These are phyloP conservation scores for Ramaria sp. DNA, from an alignment of 768 basidiomycete species.

Conservation along the genomic window DNA sequence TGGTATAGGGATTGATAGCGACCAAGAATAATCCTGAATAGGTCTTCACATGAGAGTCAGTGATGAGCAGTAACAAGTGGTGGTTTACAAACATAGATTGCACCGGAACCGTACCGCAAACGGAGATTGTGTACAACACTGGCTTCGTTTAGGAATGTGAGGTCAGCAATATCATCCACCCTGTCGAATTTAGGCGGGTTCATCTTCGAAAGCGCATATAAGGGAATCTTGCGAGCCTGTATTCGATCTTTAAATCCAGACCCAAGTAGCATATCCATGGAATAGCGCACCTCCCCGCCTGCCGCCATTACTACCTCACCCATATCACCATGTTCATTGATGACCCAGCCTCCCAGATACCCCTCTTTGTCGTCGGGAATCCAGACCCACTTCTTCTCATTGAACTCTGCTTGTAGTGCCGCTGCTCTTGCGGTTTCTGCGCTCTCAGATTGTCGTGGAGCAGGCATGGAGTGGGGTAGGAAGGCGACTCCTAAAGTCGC, in stretches of 20 bases:
- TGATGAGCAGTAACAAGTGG: neutral
- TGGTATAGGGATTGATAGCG: conserved; percentile 95
- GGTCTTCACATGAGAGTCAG: conserved; percentile 39
- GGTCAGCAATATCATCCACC: conserved; percentile 94
- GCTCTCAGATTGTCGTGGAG: conserved; percentile 27
- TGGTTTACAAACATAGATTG: conserved; percentile 69
- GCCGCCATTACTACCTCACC: conserved; percentile 80
- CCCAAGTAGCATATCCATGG: conserved; percentile 3
- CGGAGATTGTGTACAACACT: conserved; percentile 98
- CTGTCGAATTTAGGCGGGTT: conserved; percentile 98
- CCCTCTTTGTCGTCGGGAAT: conserved; percentile 88
- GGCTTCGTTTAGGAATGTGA: conserved; percentile 96
- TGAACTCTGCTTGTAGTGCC: conserved; percentile 90
- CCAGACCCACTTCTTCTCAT: conserved; percentile 99
- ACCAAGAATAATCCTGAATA: conserved; percentile 96
- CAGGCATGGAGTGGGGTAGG: conserved; percentile 20
- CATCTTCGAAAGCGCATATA: conserved; percentile 87
- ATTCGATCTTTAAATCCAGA: conserved; percentile 19
- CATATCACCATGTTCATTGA: conserved; percentile 72
- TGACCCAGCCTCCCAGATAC: conserved; percentile 90
- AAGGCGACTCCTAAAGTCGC: neutral
- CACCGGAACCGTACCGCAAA: conserved; percentile 79
- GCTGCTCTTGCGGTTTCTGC: conserved; percentile 72
- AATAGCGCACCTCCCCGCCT: conserved; percentile 60
- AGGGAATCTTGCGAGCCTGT: conserved; percentile 57